A percentile compares a stretch with the other conserved stretches of the same genome.
Conservation (phyloP, 2,329 filamentous ascomycete species). For the Aaosphaeria pasadenensis region DNA sequence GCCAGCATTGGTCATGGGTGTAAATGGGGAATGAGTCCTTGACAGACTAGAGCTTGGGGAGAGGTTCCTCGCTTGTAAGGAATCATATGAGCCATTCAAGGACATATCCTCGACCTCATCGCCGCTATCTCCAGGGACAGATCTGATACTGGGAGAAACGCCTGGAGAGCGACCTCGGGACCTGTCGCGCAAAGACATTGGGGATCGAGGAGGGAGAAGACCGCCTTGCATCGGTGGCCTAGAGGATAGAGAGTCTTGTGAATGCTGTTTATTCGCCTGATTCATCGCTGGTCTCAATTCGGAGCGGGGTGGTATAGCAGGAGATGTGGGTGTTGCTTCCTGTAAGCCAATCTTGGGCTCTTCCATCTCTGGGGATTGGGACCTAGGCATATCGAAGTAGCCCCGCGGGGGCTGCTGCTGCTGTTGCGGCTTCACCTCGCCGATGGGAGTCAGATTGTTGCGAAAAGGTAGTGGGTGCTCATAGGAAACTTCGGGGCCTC, state of each 20-base stretch:
- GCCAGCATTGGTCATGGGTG: constrained; percentile 56
- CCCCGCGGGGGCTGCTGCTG: constrained; percentile 19
- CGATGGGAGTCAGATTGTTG: constrained; percentile 33
- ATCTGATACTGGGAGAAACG: constrained; percentile 45
- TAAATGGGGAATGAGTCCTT: constrained; percentile 59
- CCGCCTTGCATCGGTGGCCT: constrained; percentile 22
- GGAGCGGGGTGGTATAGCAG: constrained; percentile 27
- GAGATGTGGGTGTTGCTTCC: constrained; percentile 42
- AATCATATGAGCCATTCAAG: constrained; percentile 59
- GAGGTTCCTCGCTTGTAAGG: constrained; percentile 68
- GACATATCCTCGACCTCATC: constrained; percentile 69
- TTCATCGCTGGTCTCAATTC: constrained; percentile 33
- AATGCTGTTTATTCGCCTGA: constrained; percentile 35
- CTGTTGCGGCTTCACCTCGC: constrained; percentile 26
- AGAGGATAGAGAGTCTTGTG: constrained; percentile 35
- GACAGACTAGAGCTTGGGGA: constrained; percentile 69
- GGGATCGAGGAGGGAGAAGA: constrained; percentile 41
- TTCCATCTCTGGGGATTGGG: constrained; percentile 44
- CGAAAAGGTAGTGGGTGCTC: constrained; percentile 25
- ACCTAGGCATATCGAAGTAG: constrained; percentile 48
- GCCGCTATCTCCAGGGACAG: constrained; percentile 51
- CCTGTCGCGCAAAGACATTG: constrained; percentile 20
- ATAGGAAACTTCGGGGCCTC: constrained; percentile 22
- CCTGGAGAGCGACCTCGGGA: constrained; percentile 22
- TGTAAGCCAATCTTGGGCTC: constrained; percentile 42